These are phyloP conservation scores for Coprinellus micaceus DNA, from an alignment of 768 basidiomycete genomes.

Conservation along the genomic window DNA sequence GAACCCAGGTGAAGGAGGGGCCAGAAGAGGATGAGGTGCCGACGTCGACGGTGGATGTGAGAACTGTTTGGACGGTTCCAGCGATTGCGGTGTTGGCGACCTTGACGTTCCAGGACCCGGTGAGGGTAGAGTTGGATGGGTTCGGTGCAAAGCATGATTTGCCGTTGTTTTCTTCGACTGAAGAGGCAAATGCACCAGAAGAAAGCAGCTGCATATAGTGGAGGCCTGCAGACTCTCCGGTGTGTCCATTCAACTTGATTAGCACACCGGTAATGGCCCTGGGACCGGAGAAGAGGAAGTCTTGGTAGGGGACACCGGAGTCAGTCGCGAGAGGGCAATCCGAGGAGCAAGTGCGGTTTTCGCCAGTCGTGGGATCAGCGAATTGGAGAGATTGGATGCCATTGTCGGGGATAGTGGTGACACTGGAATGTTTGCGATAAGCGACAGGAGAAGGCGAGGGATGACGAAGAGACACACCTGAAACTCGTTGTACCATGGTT, in stretches of 20 bases:
- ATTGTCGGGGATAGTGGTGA: slow-evolving; percentile 89
- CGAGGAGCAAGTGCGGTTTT: slow-evolving; percentile 72
- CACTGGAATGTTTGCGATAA: slow-evolving; percentile 37
- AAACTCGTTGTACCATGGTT: slow-evolving; percentile 86
- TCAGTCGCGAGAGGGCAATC: slow-evolving; percentile 81
- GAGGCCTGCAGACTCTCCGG: slow-evolving; percentile 73
- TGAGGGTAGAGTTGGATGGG: slow-evolving; percentile 63
- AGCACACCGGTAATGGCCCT: slow-evolving; percentile 84
- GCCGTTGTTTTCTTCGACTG: slow-evolving; percentile 55
- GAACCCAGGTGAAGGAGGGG: slow-evolving; percentile 87
- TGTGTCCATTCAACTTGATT: slow-evolving; percentile 73
- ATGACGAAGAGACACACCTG: slow-evolving; percentile 49
- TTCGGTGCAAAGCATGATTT: slow-evolving; percentile 75
- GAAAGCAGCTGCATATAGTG: slow-evolving; percentile 92
- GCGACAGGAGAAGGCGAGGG: neutral
- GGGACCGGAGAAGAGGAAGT: slow-evolving; percentile 75
- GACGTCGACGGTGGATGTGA: slow-evolving; percentile 63
- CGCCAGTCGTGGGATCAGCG: slow-evolving; percentile 68
- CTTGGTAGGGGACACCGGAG: slow-evolving; percentile 79
- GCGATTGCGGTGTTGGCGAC: slow-evolving; percentile 69
- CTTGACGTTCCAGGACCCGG: slow-evolving; percentile 67
- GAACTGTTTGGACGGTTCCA: slow-evolving; percentile 74
- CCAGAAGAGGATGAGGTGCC: slow-evolving; percentile 55
- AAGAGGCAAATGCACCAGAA: slow-evolving; percentile 85
- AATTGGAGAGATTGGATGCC: slow-evolving; percentile 72